These are phyloP conservation scores for Helianthus annuus DNA, from an alignment of 129 eudicot species.

Conservation along the genomic window HanXRQr2.0-SUNRISE NC_035437.2:53378190-53378689, in stretches of 20 bases:
- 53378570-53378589: not conserved
- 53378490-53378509: conserved; percentile 98
- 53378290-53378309: not conserved
- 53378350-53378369: conserved; percentile 90
- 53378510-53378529: conserved; percentile 99
- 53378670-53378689: conserved; percentile 90
- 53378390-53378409: conserved; percentile 87
- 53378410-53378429: conserved; percentile 94
- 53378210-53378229: conserved; percentile 96
- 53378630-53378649: conserved; percentile 72
- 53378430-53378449: conserved; percentile 98
- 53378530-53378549: conserved; percentile 96
- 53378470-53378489: conserved; percentile 87
- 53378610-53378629: not conserved
- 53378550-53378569: not conserved
- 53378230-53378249: conserved; percentile 91
- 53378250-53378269: not conserved
- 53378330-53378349: conserved; percentile 46
- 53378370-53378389: conserved; percentile 90
- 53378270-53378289: not conserved
- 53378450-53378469: conserved; percentile 81
- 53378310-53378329: conserved; percentile 1
- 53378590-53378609: not conserved
- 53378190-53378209: conserved; percentile 80
- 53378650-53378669: conserved; percentile 93